Percentiles rank a stretch among this genome's conserved stretches.
phyloP scores from a whole-genome alignment of 2,329 filamentous ascomycete genomes.

The Emmonsiellopsis sp. region DNA sequence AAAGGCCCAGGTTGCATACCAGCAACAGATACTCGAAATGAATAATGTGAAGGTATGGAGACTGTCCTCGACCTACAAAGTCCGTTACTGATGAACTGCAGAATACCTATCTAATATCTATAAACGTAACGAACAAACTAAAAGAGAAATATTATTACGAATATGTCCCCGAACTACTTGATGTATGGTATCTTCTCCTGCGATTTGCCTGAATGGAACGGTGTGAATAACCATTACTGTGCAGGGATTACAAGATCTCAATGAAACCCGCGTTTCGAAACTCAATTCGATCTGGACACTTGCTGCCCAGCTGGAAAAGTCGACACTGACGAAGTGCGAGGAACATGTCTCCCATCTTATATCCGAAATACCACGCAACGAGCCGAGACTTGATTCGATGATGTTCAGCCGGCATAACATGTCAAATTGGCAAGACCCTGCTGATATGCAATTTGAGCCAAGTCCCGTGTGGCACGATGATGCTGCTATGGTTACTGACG shows the following conservation, averaged over 20 bases:
- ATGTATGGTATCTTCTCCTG: slow-evolving; percentile 47
- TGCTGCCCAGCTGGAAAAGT: slow-evolving; percentile 70
- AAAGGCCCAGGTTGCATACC: slow-evolving; percentile 85
- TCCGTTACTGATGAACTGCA: slow-evolving; percentile 26
- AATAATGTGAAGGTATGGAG: slow-evolving; percentile 69
- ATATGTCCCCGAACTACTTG: slow-evolving; percentile 86
- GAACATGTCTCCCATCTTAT: slow-evolving; percentile 63
- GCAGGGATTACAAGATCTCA: slow-evolving; percentile 73
- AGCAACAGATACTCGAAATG: slow-evolving; percentile 90
- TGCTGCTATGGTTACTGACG: slow-evolving; percentile 74
- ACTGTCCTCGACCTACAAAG: not conserved
- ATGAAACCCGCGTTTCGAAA: slow-evolving; percentile 75
- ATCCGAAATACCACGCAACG: slow-evolving; percentile 77
- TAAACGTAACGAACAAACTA: slow-evolving; percentile 95
- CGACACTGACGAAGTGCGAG: slow-evolving; percentile 65
- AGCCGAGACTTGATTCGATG: slow-evolving; percentile 83
- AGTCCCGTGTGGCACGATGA: slow-evolving; percentile 98
- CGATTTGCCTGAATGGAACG: not conserved
- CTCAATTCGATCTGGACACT: slow-evolving; percentile 79
- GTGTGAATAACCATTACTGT: not conserved
- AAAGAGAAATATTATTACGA: slow-evolving; percentile 97
- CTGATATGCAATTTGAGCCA: slow-evolving; percentile 79
- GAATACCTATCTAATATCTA: slow-evolving; percentile 93
- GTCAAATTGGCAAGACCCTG: slow-evolving; percentile 69
- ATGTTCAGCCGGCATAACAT: slow-evolving; percentile 97